Percentiles rank a stretch among this genome's conserved stretches.
Conservation (phyloP, 768 basidiomycete species). For the Lyophyllum decastes region DNA sequence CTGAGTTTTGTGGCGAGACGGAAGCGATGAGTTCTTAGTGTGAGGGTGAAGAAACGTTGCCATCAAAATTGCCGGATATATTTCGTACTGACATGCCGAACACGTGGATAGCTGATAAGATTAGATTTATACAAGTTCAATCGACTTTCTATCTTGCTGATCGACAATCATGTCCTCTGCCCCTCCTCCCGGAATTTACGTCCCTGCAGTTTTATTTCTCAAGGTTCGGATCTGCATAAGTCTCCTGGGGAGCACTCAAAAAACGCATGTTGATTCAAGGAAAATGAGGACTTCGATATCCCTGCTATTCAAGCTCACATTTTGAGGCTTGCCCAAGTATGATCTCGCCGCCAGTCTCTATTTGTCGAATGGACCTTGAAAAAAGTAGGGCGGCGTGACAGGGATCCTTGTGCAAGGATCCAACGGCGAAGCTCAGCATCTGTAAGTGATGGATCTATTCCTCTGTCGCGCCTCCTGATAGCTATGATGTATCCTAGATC, state of each 20-base stretch:
- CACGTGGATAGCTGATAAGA: conserved; percentile 18
- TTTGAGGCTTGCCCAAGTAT: conserved; percentile 70
- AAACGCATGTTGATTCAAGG: conserved; percentile 6
- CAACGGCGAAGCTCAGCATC: conserved; percentile 77
- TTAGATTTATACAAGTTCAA: conserved; percentile 10
- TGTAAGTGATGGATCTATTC: conserved; percentile 30
- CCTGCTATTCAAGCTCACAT: conserved; percentile 69
- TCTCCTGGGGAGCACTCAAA: neutral
- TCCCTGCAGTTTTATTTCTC: conserved; percentile 78
- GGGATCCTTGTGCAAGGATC: conserved; percentile 75
- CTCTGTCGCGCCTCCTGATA: neutral
- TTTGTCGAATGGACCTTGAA: conserved; percentile 14
- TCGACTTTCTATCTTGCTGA: neutral
- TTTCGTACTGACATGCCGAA: conserved; percentile 8
- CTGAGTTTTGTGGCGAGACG: neutral
- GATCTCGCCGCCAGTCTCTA: conserved; percentile 20
- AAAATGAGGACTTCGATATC: conserved; percentile 71
- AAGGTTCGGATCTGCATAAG: conserved; percentile 22
- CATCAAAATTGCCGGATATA: conserved; percentile 6
- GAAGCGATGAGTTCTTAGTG: neutral
- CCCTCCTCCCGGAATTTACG: conserved; percentile 72
- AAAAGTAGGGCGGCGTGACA: conserved; percentile 63
- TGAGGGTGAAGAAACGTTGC: neutral
- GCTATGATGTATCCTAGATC: conserved; percentile 34
- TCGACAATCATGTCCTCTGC: conserved; percentile 29